These are phyloP conservation scores for Hansenula lynferdii DNA, from an alignment of 1,139 yeast genomes.

Conservation along the genomic window DNA sequence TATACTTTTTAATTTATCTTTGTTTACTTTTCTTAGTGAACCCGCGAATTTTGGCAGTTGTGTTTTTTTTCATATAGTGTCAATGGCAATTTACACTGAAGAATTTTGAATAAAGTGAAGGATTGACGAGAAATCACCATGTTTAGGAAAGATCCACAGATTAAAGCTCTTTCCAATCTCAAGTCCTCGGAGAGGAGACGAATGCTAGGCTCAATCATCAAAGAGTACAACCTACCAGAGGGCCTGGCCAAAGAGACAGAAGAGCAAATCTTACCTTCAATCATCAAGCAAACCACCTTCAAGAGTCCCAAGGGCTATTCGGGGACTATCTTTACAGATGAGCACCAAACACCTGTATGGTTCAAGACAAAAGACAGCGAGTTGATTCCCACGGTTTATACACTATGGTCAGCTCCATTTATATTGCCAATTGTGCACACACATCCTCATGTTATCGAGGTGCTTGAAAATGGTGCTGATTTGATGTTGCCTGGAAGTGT, in stretches of 20 bases:
- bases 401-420: constrained; percentile 66
- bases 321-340: constrained; percentile 66
- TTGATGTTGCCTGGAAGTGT: constrained; percentile 89
- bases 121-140: constrained; percentile 34
- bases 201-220: constrained; percentile 44
- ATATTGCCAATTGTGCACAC: constrained; percentile 66
- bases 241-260: constrained; percentile 42
- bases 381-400: constrained; percentile 66
- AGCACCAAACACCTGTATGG: constrained; percentile 66
- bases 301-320: constrained; percentile 47
- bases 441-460: constrained; percentile 65
- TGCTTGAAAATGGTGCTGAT: constrained; percentile 73
- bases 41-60: too few relatives aligned
- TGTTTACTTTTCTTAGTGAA: too few relatives aligned
- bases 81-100: too few relatives aligned
- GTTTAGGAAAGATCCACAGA: constrained; percentile 61
- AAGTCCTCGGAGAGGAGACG: constrained; percentile 79
- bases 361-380: constrained; percentile 51
- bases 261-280: constrained; percentile 49
- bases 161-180: constrained; percentile 72
- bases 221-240: constrained; percentile 39
- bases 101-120: too few relatives aligned
- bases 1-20: too few relatives aligned
- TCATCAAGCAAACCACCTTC: constrained; percentile 63
- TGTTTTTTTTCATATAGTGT: too few relatives aligned